Conservation (phyloP, 345 rosid species). For the Firmiana major region DNA sequence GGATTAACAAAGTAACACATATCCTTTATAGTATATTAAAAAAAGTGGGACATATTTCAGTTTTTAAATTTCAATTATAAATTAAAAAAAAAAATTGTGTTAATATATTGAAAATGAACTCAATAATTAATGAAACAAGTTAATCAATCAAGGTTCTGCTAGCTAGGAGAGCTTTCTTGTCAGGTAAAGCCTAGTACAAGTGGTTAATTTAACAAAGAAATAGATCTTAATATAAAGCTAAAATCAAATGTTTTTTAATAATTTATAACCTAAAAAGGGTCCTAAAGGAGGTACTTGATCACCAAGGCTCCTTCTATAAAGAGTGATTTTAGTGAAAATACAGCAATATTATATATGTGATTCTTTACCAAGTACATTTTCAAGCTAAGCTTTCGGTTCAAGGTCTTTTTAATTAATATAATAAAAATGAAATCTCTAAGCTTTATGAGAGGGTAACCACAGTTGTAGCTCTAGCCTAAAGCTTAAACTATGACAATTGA, state of each 20-base stretch:
- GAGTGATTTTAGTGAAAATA: background rate
- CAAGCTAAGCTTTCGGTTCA: slow-evolving; percentile 9
- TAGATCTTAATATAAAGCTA: slow-evolving; percentile 13
- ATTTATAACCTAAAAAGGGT: slow-evolving; percentile 5
- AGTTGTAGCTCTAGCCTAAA: background rate
- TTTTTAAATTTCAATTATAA: too few relatives aligned
- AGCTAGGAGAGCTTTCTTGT: slow-evolving; percentile 15
- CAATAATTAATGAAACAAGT: background rate
- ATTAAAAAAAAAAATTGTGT: too few relatives aligned
- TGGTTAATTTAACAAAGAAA: slow-evolving; percentile 17
- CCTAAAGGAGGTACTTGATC: slow-evolving; percentile 11
- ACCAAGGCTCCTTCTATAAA: slow-evolving; percentile 10
- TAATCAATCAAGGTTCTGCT: slow-evolving; percentile 11
- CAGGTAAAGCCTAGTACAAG: slow-evolving; percentile 28
- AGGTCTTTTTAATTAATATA: background rate
- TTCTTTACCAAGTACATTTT: slow-evolving; percentile 11
- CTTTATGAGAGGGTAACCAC: background rate
- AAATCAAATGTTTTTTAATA: slow-evolving; percentile 4
- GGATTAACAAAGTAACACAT: too few relatives aligned
- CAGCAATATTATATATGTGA: background rate
- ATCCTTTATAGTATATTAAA: too few relatives aligned
- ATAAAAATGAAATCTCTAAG: background rate
- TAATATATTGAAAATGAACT: too few relatives aligned
- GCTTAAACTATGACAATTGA: background rate
- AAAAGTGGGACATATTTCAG: too few relatives aligned